phyloP scores from a whole-genome alignment of 129 eudicot species.

The Escallonia herrerae region DNA sequence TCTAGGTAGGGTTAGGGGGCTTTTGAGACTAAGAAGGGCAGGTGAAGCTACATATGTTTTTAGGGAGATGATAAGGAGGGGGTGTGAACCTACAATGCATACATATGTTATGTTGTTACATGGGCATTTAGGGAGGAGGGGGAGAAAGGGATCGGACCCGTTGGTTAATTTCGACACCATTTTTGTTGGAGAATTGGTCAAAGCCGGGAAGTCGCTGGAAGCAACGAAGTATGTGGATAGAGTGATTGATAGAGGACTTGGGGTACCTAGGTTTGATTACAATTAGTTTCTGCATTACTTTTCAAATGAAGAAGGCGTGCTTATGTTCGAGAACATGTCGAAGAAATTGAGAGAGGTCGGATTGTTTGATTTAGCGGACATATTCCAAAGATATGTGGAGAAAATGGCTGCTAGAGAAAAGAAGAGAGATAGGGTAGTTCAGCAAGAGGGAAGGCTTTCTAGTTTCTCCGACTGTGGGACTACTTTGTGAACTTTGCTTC shows the following conservation, averaged over 20 bases:
- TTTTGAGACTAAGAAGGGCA: constrained; percentile 56
- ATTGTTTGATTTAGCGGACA: constrained; percentile 76
- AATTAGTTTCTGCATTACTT: constrained; percentile 73
- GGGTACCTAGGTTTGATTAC: constrained; percentile 85
- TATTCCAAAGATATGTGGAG: constrained; percentile 63
- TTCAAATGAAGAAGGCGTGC: constrained; percentile 76
- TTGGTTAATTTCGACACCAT: constrained; percentile 79
- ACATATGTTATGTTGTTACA: constrained; percentile 89
- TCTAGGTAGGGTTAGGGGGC: constrained; percentile 55
- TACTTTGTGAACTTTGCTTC: no score
- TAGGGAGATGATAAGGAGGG: constrained; percentile 82
- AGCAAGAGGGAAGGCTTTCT: neutral
- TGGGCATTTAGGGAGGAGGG: constrained; percentile 84
- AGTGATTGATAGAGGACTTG: constrained; percentile 50
- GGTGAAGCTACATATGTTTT: constrained; percentile 81
- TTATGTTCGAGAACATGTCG: constrained; percentile 74
- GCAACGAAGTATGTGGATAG: constrained; percentile 79
- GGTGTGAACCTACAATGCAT: constrained; percentile 92
- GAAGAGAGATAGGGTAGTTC: constrained; percentile 38
- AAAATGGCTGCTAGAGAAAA: constrained; percentile 89
- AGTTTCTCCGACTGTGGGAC: no score
- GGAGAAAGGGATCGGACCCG: constrained; percentile 78
- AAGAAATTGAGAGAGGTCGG: constrained; percentile 87
- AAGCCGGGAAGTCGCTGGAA: constrained; percentile 70
- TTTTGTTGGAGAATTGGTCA: constrained; percentile 77